These are phyloP conservation scores for Pisolithus microcarpus DNA, from an alignment of 768 basidiomycete species.

Conservation along the genomic window DNA sequence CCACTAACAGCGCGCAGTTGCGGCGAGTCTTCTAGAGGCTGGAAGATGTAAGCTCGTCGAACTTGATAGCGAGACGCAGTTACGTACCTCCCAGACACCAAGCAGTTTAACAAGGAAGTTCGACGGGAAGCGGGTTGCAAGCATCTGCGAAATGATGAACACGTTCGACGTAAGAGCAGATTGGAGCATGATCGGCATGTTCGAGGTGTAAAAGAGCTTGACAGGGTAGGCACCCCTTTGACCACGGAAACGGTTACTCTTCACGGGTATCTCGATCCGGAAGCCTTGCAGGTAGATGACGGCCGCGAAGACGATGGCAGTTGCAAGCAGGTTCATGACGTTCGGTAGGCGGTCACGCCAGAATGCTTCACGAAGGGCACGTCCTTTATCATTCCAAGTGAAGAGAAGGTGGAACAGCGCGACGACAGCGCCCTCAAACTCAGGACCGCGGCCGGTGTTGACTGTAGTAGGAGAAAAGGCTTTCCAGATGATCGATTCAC, in stretches of 20 bases:
- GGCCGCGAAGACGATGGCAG: conserved; percentile 82
- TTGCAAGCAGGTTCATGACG: conserved; percentile 94
- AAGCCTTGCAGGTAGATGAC: conserved; percentile 99
- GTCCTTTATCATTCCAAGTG: conserved; percentile 97
- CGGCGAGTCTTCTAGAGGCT: conserved; percentile 92
- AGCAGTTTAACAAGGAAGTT: conserved; percentile 87
- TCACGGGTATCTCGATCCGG: conserved; percentile 97
- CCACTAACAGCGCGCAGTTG: conserved; percentile 88
- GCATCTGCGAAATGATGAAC: conserved; percentile 95
- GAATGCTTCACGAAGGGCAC: conserved; percentile 95
- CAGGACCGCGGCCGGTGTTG: conserved; percentile 96
- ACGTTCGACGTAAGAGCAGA: conserved; percentile 88
- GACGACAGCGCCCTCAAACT: conserved; percentile 96
- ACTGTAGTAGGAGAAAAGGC: conserved; percentile 97
- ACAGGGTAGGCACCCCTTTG: conserved; percentile 93
- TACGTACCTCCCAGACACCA: conserved; percentile 94
- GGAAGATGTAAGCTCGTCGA: conserved; percentile 6
- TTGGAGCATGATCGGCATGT: conserved; percentile 99
- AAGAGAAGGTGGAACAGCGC: conserved; percentile 96
- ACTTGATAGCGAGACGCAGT: background rate
- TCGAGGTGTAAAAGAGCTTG: conserved; percentile 97
- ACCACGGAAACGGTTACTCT: conserved; percentile 94
- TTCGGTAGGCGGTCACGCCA: conserved; percentile 96
- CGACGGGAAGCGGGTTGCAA: conserved; percentile 81
- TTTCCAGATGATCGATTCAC: conserved; percentile 99